A percentile compares a stretch with the other conserved stretches of the same genome.
These are phyloP conservation scores for Pistacia integerrima DNA, from an alignment of 345 rosid genomes.

Conservation along the genomic window DNA sequence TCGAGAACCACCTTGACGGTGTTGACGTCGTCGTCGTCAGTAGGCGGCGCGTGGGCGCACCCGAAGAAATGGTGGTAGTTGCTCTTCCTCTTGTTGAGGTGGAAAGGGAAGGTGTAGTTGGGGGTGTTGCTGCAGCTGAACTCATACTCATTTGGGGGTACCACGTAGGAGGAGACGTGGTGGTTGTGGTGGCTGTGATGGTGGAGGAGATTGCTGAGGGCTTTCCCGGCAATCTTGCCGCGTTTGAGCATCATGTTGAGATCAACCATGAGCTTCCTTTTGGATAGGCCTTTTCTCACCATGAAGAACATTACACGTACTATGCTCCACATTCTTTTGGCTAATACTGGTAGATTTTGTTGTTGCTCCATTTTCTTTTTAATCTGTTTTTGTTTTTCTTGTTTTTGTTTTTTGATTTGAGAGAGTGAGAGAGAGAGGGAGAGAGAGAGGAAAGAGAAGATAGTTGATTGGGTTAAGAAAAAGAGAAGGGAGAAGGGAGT, in stretches of 20 bases:
- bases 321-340: constrained; percentile 63
- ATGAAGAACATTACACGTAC: constrained; percentile 67
- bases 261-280: constrained; percentile 64
- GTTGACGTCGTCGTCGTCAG: constrained; percentile 54
- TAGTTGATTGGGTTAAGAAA: constrained; percentile 25
- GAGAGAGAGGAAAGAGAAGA: constrained; percentile 18
- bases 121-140: constrained; percentile 97
- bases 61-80: constrained; percentile 48
- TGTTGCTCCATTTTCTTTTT: constrained; percentile 39
- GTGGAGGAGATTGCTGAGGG: constrained; percentile 62
- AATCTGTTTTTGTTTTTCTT: not conserved
- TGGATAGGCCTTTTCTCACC: constrained; percentile 65
- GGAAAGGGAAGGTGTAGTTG: constrained; percentile 49
- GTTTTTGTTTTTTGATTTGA: constrained; percentile 2
- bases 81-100: constrained; percentile 39
- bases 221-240: constrained; percentile 72
- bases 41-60: constrained; percentile 63
- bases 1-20: constrained; percentile 60
- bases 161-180: constrained; percentile 11
- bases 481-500: constrained; percentile 23
- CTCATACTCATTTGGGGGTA: constrained; percentile 57
- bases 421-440: not conserved
- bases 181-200: constrained; percentile 49
- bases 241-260: constrained; percentile 78
- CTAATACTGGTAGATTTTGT: constrained; percentile 45